Base-by-base conservation (phyloP, 352 stramenopile genomes). In the Globisporangium paroecandrum region DNA sequence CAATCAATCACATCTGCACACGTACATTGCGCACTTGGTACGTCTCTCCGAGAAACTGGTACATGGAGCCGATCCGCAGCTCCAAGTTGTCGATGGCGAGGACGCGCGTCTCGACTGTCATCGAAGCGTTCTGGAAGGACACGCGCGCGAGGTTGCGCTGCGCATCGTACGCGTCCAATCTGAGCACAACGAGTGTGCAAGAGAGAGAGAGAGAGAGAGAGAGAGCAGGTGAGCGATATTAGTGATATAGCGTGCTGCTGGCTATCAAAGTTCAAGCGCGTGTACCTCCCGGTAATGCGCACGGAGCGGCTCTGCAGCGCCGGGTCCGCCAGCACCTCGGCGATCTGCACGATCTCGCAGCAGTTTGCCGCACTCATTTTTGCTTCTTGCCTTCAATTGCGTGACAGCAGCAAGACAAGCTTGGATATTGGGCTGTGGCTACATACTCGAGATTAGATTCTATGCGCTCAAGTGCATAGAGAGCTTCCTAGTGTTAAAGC, bases 31-130 rank as follows among this genome's bases (percentile, higher is more conserved):
- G 32, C 7, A 27, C 64, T 32, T 56, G 34, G 20, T 91, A 83
- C 13, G 87, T 94, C 64, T 95, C 87, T 18, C 87, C 87, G 3
- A 95, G 64, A 58, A 95, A 94, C 65, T 95, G 87, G 47, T 91
- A 94, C 84, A 93, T 87, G 41, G 85, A 90, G 24, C 84, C 84
- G 18, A 93, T 62, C 13, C 73, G 74, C 67, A 95, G 71, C 13
- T 83, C 78, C n/a, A 89, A 63, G 25, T 78, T 69, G 34, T 81
- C 74, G 29, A 85, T 69, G 32, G 72, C 74, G 27, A 93, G 58
- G n/a, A 79, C 46, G 25, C 78, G 74, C 53, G 87, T 95, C 65
- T 93, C 84, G 36, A 95, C 71, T n/a, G 74, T 77, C 67, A 95
- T 77, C 1, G 76, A 69, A 2, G 75, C 77, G 58, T 72, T 74